Base-by-base conservation (phyloP, 768 basidiomycete species). In the Lactarius tabidus region DNA sequence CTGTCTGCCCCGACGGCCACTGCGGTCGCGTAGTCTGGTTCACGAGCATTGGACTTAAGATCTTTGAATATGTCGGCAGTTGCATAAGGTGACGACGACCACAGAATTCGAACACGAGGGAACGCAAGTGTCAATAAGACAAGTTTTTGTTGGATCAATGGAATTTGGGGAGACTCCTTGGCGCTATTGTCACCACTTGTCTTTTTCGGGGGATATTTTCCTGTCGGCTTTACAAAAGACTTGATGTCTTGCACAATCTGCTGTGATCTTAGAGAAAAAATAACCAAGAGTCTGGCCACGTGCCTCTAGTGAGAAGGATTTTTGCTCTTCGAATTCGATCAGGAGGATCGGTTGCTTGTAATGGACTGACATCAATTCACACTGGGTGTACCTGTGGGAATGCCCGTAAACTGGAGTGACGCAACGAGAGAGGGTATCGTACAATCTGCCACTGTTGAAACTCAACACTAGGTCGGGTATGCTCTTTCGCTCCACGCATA, bases 291-390 rank as follows among this genome's bases (percentile, higher is more conserved):
- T 4, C 26, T 26, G 36, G 15, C 23, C 17, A 73, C 80, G 60
- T 65, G 91, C 95, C 76, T 95, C 90, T 14, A 98, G 81, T 0
- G 91, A 90, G 75, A 98, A 97, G 0, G 93, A 87, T 71, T 96
- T 98, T 75, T 97, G 91, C 77, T 98, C 94, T 73, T 98, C 96
- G 67, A 98, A 98, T 73, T 99, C 95, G 70, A 98, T 97, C 12
- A 98, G 80, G 18, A 99, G 79, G 59, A 99, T 81, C 0, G 96
- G 95, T 23, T 90, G 86, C 76, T 94, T 97, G 79, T 99, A 98
- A 74, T 98, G 91, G 18, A 88, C 89, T 0, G 91, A 94, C 96
- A 99, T 98, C 26, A 93, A 74, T 76, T 98, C 96, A 77, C 96
- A 98, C 72, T 99, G 97, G 0, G 94, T 91, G 74, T 96, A 97